phyloP scores from a whole-genome alignment of 2,329 filamentous ascomycete species.

The Ampelomyces quisqualis region DNA sequence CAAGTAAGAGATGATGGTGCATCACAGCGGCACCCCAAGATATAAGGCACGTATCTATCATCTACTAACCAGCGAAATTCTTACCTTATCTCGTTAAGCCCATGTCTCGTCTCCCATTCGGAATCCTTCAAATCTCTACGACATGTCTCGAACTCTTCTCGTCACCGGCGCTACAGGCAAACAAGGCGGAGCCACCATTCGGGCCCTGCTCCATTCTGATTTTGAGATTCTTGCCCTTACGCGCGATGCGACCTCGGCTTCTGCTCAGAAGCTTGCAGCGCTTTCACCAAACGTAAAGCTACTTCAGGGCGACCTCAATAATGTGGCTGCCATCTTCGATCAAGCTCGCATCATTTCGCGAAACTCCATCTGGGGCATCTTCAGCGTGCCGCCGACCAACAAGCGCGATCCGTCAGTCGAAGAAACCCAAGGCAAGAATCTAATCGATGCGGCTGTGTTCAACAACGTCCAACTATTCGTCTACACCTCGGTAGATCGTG shows the following conservation, averaged over 20 bases:
- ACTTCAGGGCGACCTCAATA: constrained; percentile 56
- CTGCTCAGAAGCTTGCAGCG: constrained; percentile 50
- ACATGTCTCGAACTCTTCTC: constrained; percentile 41
- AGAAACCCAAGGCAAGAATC: constrained; percentile 36
- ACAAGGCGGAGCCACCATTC: constrained; percentile 46
- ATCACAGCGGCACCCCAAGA: no score
- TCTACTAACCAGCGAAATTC: no score
- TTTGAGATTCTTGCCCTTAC: constrained; percentile 59
- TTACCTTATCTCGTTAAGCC: no score
- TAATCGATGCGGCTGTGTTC: constrained; percentile 35
- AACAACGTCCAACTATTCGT: constrained; percentile 39
- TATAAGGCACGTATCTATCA: no score
- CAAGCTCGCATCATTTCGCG: constrained; percentile 39
- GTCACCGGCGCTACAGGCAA: constrained; percentile 48
- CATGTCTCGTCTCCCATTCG: background rate
- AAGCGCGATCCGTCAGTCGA: constrained; percentile 14
- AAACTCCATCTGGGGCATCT: constrained; percentile 31
- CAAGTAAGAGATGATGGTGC: no score
- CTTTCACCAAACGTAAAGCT: constrained; percentile 52
- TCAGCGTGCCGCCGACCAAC: constrained; percentile 13
- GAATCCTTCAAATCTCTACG: background rate
- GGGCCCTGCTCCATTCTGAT: constrained; percentile 35
- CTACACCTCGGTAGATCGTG: constrained; percentile 41
- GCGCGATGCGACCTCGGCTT: constrained; percentile 50
- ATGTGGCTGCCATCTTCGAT: constrained; percentile 52